Evolutionary conservation across 176 grass and related monocot genomes (phyloP).

Genomic region (Carex myosuroides): DNA sequence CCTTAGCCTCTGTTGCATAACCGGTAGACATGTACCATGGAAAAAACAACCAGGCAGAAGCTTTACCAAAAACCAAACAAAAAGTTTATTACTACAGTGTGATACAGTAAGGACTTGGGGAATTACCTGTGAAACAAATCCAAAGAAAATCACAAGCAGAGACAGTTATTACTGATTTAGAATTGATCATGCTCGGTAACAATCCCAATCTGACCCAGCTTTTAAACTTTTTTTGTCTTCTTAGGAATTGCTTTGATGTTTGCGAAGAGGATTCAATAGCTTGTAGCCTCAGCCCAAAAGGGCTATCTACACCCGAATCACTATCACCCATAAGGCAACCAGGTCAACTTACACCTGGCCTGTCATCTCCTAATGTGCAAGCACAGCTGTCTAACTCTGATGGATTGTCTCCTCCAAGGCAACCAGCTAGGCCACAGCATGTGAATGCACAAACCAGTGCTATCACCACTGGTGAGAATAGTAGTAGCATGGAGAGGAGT

Average conservation of each 20-base stretch:
- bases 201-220: background rate
- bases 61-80: background rate
- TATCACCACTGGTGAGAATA: slow-evolving; percentile 31
- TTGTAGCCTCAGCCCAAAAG: slow-evolving; percentile 28
- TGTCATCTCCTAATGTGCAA: background rate
- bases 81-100: background rate
- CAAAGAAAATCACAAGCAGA: background rate
- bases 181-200: background rate
- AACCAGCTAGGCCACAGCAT: slow-evolving; percentile 7
- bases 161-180: background rate
- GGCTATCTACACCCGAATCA: slow-evolving; percentile 28
- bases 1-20: slow-evolving; percentile 10
- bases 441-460: slow-evolving; percentile 38
- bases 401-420: slow-evolving; percentile 29
- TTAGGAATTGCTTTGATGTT: slow-evolving; percentile 85
- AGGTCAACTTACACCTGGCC: background rate
- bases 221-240: slow-evolving; percentile 17
- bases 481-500: slow-evolving; percentile 64
- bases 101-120: background rate
- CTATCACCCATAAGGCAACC: slow-evolving; percentile 37
- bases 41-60: slow-evolving; percentile 15
- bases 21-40: slow-evolving; percentile 6
- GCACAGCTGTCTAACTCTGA: slow-evolving; percentile 21
- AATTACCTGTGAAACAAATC: background rate
- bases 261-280: slow-evolving; percentile 43